Base-by-base conservation (phyloP, 441 rosid genomes). In the Populus hybrid region DNA sequence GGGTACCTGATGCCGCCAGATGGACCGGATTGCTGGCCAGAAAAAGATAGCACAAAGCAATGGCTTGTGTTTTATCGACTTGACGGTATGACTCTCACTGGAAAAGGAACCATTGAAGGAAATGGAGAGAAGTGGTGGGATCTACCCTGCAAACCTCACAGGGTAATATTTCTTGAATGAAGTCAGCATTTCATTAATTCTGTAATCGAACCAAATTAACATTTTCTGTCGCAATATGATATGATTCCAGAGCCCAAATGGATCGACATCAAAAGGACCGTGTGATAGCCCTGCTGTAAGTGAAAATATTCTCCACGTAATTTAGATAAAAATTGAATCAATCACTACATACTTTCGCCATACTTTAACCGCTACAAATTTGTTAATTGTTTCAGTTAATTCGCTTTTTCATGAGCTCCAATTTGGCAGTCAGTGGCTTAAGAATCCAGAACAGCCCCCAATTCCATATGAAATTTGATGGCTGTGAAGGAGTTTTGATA, bases 121-220 rank as follows among this genome's bases (percentile, higher is more conserved):
- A 95, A 95, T 74, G 99, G 99, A 71, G 93, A 88, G 83, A 85
- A 91, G 61, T 95, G 99, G 99, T 95, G 99, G 99, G 98, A 95
- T 50, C 88, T 95, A 42, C 99, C 99, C 71, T 94, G 99, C 91
- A 95, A 95, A 78, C 99, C 99, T 24, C 99, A 95, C 83, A 82
- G 95, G 92, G 99, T 95, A 93, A 70, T 36, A 75, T 64, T 45
- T 8, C 29, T 33, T 28, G 29, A 28, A 28, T 28, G 29, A 35
- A 24, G 8, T 3, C 14, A 20, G 16, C 14, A 56, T 18, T 14
- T 14, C 56, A 4, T 18, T 42, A 63, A 11, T 38, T 12, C 31
- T 69, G 12, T 80, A 33, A 40, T 6, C 28, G 18, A 59, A 16
- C 61, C 7, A 53, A 16, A 53, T 16, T 53, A 18, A 53, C 61